Percentiles rank a stretch among this genome's conserved stretches.
These are phyloP conservation scores for Cystobasidium sp. DNA, from an alignment of 1,284 basidiomycete species.

Conservation along the genomic window DNA sequence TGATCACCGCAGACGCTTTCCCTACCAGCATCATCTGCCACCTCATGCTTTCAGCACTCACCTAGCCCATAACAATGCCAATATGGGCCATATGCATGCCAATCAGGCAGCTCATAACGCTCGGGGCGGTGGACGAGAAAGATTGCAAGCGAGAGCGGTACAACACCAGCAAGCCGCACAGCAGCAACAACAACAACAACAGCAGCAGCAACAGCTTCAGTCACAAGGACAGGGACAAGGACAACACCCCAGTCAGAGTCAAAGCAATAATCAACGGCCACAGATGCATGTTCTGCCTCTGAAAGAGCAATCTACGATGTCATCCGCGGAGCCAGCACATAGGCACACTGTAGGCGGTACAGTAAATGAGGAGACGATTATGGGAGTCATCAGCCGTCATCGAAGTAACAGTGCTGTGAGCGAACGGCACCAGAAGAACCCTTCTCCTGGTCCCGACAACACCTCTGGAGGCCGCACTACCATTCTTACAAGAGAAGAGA, in stretches of 20 bases:
- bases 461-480: background rate
- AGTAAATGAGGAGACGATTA: too few relatives aligned
- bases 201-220: background rate
- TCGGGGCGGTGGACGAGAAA: conserved; percentile 8
- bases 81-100: background rate
- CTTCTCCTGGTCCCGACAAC: too few relatives aligned
- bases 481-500: background rate
- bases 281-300: too few relatives aligned
- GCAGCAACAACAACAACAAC: conserved; percentile 1
- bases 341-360: too few relatives aligned
- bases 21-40: conserved; percentile 30
- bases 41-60: conserved; percentile 18
- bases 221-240: background rate
- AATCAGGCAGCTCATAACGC: background rate
- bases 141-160: conserved; percentile 16
- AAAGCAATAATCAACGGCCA: too few relatives aligned
- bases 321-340: too few relatives aligned
- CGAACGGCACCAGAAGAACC: too few relatives aligned
- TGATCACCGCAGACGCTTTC: conserved; percentile 34
- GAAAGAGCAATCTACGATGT: too few relatives aligned
- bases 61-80: background rate
- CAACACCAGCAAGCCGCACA: conserved; percentile 7
- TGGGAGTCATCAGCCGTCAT: too few relatives aligned
- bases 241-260: too few relatives aligned
- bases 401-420: too few relatives aligned